phyloP scores from a whole-genome alignment of 306 rosid genomes.

The Rosa persica region DNA sequence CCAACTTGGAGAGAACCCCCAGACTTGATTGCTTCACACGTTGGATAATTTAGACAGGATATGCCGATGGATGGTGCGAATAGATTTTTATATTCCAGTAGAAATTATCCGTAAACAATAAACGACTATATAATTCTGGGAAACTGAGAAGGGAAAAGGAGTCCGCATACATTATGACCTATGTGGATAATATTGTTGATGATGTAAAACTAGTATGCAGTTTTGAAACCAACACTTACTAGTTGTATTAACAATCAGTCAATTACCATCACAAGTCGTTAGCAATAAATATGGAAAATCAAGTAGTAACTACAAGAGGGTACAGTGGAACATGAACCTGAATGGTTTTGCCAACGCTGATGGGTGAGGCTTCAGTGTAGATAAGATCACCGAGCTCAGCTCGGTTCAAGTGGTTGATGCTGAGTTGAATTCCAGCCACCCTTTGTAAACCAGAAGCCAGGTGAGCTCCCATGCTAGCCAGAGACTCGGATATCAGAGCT shows the following conservation, averaged over 20 bases:
- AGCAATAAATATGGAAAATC: background rate
- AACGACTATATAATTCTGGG: background rate
- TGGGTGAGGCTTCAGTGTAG: slow-evolving; percentile 63
- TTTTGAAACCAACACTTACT: background rate
- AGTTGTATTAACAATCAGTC: background rate
- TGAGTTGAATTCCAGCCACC: slow-evolving; percentile 88
- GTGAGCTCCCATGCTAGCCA: slow-evolving; percentile 71
- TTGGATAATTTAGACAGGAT: too few relatives aligned
- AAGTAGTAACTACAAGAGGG: background rate
- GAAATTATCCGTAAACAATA: background rate
- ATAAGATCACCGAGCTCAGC: slow-evolving; percentile 72
- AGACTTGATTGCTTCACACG: background rate
- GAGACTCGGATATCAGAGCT: slow-evolving; percentile 77
- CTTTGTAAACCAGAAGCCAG: slow-evolving; percentile 72
- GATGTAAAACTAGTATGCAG: background rate
- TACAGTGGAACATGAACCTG: slow-evolving; percentile 41
- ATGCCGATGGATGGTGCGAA: background rate
- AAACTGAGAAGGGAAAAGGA: background rate
- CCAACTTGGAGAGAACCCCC: background rate
- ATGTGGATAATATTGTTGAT: background rate
- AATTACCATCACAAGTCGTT: background rate
- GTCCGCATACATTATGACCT: background rate
- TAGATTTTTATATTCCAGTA: background rate
- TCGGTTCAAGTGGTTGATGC: slow-evolving; percentile 68
- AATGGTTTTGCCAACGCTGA: slow-evolving; percentile 61